phyloP scores from a whole-genome alignment of 331 rosid species.

The Rosa hybrid region DNA sequence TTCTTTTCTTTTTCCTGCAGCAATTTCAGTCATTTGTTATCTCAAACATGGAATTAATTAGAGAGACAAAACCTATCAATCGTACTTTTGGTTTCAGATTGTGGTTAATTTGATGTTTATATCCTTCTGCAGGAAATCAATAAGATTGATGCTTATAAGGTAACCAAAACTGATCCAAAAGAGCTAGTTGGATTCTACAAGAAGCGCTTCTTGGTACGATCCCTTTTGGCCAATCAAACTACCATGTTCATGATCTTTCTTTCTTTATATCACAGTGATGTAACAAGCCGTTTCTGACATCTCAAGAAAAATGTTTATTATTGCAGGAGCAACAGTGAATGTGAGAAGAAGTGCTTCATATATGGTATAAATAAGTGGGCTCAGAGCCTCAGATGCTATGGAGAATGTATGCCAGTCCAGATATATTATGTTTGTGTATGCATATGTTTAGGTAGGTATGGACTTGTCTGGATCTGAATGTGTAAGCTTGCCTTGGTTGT shows the following conservation, averaged over 20 bases:
- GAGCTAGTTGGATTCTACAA: constrained; percentile 14
- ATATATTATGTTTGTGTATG: background rate
- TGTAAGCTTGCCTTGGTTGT: background rate
- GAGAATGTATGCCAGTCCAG: background rate
- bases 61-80: background rate
- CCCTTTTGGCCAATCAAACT: background rate
- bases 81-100: background rate
- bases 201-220: constrained; percentile 17
- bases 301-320: background rate
- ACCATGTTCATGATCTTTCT: background rate
- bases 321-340: constrained; percentile 26
- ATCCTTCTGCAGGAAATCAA: constrained; percentile 25
- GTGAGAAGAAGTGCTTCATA: background rate
- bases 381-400: too few relatives aligned
- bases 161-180: constrained; percentile 24
- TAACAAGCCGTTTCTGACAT: constrained; percentile 13
- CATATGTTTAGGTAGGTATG: background rate
- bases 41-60: background rate
- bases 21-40: background rate
- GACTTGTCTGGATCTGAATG: background rate
- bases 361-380: constrained; percentile 1
- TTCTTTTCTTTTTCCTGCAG: background rate
- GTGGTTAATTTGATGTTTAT: background rate
- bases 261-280: background rate
- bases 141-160: constrained; percentile 29